Evolutionary conservation across 208 protist species (phyloP).

Genomic region (Crithidia sp.): DNA sequence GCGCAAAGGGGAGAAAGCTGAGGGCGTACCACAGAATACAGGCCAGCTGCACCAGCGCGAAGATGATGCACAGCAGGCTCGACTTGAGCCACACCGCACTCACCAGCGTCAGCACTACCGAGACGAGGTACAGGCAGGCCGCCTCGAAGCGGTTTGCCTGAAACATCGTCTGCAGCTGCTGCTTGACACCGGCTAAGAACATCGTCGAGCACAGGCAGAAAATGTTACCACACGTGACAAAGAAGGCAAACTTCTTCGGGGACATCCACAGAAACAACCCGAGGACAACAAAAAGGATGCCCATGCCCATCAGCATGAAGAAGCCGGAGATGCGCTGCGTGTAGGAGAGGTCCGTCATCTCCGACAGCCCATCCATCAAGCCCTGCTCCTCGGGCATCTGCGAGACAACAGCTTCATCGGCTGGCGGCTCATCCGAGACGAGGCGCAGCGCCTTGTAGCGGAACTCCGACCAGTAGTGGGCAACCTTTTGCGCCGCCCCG

Average conservation of each 20-base stretch:
- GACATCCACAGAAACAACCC: slow-evolving; percentile 61
- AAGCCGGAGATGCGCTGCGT: slow-evolving; percentile 86
- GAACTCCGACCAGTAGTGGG: slow-evolving; percentile 61
- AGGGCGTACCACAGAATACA: slow-evolving; percentile 89
- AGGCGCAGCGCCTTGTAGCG: slow-evolving; percentile 46
- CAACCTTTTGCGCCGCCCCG: slow-evolving; percentile 15
- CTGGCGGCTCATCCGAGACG: slow-evolving; percentile 62
- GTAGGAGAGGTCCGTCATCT: slow-evolving; percentile 82
- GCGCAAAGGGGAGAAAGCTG: slow-evolving; percentile 89
- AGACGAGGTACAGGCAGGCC: slow-evolving; percentile 69
- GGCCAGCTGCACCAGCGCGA: slow-evolving; percentile 63
- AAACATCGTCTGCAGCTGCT: slow-evolving; percentile 86
- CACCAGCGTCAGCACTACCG: slow-evolving; percentile 74
- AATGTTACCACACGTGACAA: slow-evolving; percentile 88
- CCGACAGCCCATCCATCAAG: slow-evolving; percentile 51
- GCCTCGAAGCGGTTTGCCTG: slow-evolving; percentile 77
- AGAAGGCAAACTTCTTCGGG: slow-evolving; percentile 92
- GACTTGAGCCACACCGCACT: slow-evolving; percentile 67
- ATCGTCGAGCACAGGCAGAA: slow-evolving; percentile 86
- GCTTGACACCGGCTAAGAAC: slow-evolving; percentile 82
- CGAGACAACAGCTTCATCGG: slow-evolving; percentile 51
- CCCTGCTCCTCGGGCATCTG: slow-evolving; percentile 60
- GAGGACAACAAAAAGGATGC: slow-evolving; percentile 79
- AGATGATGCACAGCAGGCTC: slow-evolving; percentile 63
- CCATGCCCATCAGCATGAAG: slow-evolving; percentile 83